Evolutionary conservation across 2,329 filamentous ascomycete species (phyloP).

Genomic region (Cryphonectria japonica): DNA sequence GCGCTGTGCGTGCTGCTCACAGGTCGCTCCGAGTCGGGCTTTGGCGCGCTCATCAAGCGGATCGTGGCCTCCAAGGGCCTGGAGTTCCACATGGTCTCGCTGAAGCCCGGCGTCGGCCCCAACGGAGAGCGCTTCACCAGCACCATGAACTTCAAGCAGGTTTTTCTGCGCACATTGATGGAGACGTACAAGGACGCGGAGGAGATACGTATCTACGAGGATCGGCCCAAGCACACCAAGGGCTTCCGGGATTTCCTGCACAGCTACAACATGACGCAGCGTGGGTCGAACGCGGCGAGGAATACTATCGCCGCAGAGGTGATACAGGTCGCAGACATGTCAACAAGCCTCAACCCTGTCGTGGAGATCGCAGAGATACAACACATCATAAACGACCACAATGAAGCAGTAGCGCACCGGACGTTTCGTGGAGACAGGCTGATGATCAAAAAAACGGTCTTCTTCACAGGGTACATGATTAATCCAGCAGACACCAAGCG

Average conservation of each 20-base stretch:
- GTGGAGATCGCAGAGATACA: constrained; percentile 83
- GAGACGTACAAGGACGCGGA: constrained; percentile 82
- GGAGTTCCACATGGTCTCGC: constrained; percentile 82
- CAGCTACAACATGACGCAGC: constrained; percentile 67
- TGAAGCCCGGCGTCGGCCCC: constrained; percentile 86
- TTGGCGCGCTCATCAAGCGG: constrained; percentile 77
- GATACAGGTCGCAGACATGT: constrained; percentile 79
- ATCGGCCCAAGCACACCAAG: constrained; percentile 70
- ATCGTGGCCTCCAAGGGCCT: constrained; percentile 79
- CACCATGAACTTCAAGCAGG: constrained; percentile 93
- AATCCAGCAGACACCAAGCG: constrained; percentile 70
- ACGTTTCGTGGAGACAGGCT: constrained; percentile 51
- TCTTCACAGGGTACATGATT: constrained; percentile 92
- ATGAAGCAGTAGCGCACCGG: constrained; percentile 57
- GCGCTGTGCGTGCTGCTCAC: constrained; percentile 86
- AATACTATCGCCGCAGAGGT: constrained; percentile 77
- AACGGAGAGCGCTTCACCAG: constrained; percentile 75
- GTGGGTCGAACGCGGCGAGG: constrained; percentile 55
- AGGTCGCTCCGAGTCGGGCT: constrained; percentile 77
- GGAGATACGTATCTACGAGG: constrained; percentile 80
- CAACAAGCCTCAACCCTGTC: constrained; percentile 74
- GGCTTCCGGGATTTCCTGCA: constrained; percentile 85
- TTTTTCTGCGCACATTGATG: constrained; percentile 78
- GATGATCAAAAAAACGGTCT: constrained; percentile 82
- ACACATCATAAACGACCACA: constrained; percentile 87